Conservation (phyloP, 1,284 basidiomycete genomes). For the Sporisorium iseilematis-ciliati region DNA sequence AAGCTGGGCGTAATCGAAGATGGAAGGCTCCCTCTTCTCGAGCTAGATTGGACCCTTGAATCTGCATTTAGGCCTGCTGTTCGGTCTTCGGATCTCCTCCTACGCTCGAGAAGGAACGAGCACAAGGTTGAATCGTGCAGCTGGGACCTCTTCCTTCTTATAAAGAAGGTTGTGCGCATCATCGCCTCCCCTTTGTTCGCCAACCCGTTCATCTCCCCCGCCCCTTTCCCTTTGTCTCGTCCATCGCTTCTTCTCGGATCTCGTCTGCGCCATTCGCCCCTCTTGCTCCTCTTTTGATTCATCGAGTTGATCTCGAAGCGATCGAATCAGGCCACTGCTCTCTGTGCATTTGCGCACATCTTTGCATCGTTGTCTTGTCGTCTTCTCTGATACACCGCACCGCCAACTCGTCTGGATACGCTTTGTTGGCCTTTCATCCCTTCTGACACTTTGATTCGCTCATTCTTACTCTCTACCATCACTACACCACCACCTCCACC, state of each 20-base stretch:
- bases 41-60: no score
- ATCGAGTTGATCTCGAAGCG: conserved; percentile 29
- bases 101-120: no score
- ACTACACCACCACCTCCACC: not conserved
- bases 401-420: conserved; percentile 1
- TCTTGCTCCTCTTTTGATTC: not conserved
- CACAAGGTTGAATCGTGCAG: no score
- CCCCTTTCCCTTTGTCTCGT: conserved; percentile 4
- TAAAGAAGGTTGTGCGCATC: no score
- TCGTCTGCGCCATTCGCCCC: not conserved
- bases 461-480: not conserved
- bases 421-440: not conserved
- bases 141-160: no score
- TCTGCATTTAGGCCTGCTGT: no score
- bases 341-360: no score
- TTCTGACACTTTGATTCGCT: conserved; percentile 19
- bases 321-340: no score
- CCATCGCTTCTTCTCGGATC: conserved; percentile 4
- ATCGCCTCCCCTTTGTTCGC: conserved; percentile 1
- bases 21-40: no score
- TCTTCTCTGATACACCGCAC: not conserved
- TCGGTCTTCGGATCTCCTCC: no score
- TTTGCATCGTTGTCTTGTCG: conserved; percentile 11
- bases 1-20: no score
- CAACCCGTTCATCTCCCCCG: not conserved